Conservation (phyloP, 176 grass and related monocot species). For the Lolium multiflorum region DNA sequence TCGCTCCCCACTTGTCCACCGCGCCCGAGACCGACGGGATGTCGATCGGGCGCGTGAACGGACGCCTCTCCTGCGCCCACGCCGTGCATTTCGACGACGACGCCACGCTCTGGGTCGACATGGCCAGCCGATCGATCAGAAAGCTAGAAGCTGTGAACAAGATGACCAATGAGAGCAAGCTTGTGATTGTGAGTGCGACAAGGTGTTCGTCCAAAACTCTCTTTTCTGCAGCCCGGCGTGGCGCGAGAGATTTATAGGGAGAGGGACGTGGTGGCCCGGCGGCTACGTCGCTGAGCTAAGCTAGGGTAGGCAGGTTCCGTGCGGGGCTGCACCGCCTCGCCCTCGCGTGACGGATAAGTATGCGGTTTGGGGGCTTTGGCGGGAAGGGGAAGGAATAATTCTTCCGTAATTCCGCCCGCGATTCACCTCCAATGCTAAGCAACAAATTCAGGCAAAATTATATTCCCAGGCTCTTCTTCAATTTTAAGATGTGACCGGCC, state of each 20-base stretch:
- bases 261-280: background rate
- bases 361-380: constrained; percentile 43
- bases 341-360: constrained; percentile 30
- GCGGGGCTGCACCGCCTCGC: constrained; percentile 32
- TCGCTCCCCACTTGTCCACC: background rate
- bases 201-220: background rate
- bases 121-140: background rate
- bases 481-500: background rate
- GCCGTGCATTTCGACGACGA: constrained; percentile 10
- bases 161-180: background rate
- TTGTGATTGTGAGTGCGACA: background rate
- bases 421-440: background rate
- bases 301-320: constrained; percentile 44
- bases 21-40: constrained; percentile 38
- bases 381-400: constrained; percentile 44
- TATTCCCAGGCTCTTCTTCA: background rate
- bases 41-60: constrained; percentile 47
- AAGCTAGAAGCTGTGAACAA: background rate
- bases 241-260: constrained; percentile 38
- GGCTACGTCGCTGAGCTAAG: background rate
- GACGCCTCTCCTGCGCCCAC: constrained; percentile 33
- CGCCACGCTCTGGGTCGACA: constrained; percentile 32
- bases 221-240: constrained; percentile 10
- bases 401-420: constrained; percentile 6
- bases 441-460: background rate